Evolutionary conservation across 2,329 filamentous ascomycete species (phyloP).

Genomic region (Tolypocladium guangdongense): DNA sequence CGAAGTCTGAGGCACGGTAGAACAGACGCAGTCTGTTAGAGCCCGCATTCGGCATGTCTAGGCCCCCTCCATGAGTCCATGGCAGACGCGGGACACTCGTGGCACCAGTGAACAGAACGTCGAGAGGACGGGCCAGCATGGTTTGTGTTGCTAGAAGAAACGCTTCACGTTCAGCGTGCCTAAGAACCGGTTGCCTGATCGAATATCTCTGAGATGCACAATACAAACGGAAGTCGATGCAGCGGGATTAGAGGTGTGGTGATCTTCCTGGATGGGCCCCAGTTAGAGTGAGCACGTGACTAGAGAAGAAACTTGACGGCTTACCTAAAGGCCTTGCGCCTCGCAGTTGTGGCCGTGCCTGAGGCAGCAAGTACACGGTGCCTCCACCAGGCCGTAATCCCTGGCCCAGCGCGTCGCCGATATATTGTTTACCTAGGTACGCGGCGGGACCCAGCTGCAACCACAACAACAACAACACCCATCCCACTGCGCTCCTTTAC

Average conservation of each 20-base stretch:
- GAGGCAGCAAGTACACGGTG: constrained; percentile 3
- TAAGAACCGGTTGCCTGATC: too few species aligned
- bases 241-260: not conserved
- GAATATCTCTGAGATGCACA: not conserved
- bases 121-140: not conserved
- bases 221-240: not conserved
- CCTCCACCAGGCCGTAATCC: not conserved
- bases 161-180: not conserved
- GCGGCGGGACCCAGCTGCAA: constrained; percentile 8
- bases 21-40: not conserved
- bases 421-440: constrained; percentile 21
- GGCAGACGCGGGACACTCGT: not conserved
- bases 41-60: not conserved
- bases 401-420: not conserved
- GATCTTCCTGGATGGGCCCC: too few species aligned
- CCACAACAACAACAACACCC: constrained; percentile 18
- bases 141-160: not conserved
- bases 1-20: not conserved
- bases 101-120: not conserved
- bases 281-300: not conserved
- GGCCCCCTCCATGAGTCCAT: not conserved
- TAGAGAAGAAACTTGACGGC: too few species aligned
- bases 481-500: constrained; percentile 7
- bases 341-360: not conserved
- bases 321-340: not conserved